A percentile compares a stretch with the other conserved stretches of the same genome.
Evolutionary conservation across 345 rosid species (phyloP).

Genomic region (Citrus mangshanensis): DNA sequence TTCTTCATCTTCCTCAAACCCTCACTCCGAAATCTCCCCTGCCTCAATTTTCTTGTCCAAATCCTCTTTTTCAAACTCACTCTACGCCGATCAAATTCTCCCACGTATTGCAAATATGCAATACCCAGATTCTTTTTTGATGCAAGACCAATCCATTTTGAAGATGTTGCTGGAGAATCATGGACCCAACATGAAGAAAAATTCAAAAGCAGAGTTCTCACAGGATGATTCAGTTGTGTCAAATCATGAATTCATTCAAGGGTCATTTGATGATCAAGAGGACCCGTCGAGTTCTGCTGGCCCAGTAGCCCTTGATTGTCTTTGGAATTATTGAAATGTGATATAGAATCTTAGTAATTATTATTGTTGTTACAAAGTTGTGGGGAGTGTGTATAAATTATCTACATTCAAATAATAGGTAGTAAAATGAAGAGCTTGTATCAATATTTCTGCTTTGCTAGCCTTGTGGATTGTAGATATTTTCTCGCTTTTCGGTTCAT

Average conservation of each 20-base stretch:
- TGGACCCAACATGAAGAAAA: conserved; percentile 19
- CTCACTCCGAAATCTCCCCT: conserved; percentile 22
- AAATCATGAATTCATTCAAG: conserved; percentile 29
- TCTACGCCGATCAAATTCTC: conserved; percentile 22
- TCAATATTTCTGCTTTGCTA: not conserved
- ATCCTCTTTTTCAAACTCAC: conserved; percentile 22
- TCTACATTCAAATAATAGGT: not conserved
- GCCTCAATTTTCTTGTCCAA: conserved; percentile 18
- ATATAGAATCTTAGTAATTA: not conserved
- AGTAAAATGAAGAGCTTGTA: conserved; percentile 5
- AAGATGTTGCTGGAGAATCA: conserved; percentile 46
- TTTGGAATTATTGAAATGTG: conserved; percentile 44
- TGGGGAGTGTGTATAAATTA: conserved; percentile 12
- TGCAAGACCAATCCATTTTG: conserved; percentile 52
- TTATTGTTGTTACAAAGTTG: conserved; percentile 5
- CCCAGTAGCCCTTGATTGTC: conserved; percentile 37
- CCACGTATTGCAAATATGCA: conserved; percentile 33
- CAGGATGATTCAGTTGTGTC: conserved; percentile 28
- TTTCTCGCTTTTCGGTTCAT: not conserved
- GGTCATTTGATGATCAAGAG: conserved; percentile 21
- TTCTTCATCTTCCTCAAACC: conserved; percentile 32
- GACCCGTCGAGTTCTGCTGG: conserved; percentile 34
- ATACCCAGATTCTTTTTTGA: conserved; percentile 38
- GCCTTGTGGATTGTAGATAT: not conserved
- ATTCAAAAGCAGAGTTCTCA: conserved; percentile 22